Evolutionary conservation across 2,329 filamentous ascomycete species (phyloP), one percentile per base, ranked within the genome.

Genomic region (Clarireedia sp.): DNA sequence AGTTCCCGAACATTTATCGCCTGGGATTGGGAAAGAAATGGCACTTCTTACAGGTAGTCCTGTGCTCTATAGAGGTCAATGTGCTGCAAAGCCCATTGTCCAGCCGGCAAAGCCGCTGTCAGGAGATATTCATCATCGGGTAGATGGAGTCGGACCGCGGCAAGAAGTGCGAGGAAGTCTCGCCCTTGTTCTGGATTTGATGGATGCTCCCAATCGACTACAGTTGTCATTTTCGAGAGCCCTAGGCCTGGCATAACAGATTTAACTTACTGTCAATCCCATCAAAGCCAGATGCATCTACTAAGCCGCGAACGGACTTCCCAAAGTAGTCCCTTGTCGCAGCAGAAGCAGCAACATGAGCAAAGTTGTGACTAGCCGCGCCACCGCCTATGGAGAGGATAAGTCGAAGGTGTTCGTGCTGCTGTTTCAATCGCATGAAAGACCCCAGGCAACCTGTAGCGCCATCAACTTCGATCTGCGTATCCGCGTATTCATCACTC

Each of bases 131-230:
- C 75, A 41, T 86, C 83, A 33, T 82, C 75, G 14, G 85, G 83
- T n/a, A 92, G 75, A 55, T 83, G 78, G 55, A 81, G 72, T 56
- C 89, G 84, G 51, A 89, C 73, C 17, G 80, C 75, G 9, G 82
- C 80, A 29, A 92, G 76, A 24, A 94, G 77, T 17, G 79, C 76
- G 45, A 90, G 71, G 66, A 90, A 91, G 68, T 90, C 79, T 59
- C 77, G 73, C 23, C 87, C 87, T 70, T 91, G 81, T 52, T 82
- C 74, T 2, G 75, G 68, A 66, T 86, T 77, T 54, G 78, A 77
- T 2, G 89, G 88, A 63, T 89, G 87, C 67, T 90, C 84, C 89
- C 89, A 94, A 64, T 87, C 85, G 67, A 94, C 88, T 92, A 46
- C 19, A 24, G 9, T 49, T 10, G 36, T 58, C 44, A 58, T 36